Evolutionary conservation across 2,329 filamentous ascomycete genomes (phyloP).

Genomic region (Microsporum audouinii): DNA sequence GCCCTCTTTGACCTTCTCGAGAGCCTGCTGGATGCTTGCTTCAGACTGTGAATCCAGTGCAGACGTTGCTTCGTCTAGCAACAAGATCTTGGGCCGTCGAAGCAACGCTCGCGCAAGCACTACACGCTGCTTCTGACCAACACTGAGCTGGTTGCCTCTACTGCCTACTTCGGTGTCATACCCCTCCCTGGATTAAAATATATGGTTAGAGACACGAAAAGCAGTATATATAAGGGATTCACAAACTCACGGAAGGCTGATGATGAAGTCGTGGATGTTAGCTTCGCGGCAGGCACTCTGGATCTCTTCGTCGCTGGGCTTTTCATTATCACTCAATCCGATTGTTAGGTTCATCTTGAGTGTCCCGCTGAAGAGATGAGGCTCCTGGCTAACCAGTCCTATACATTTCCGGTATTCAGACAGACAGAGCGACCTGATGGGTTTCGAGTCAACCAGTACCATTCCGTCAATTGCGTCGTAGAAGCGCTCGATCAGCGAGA

Average conservation of each 20-base stretch:
- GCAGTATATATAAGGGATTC: not conserved
- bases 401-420: constrained; percentile 57
- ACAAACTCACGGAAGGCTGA: constrained; percentile 29
- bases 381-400: constrained; percentile 67
- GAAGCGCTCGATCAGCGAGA: constrained; percentile 63
- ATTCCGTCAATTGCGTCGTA: constrained; percentile 54
- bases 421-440: constrained; percentile 58
- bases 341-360: constrained; percentile 60
- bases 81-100: constrained; percentile 37
- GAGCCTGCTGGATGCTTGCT: constrained; percentile 52
- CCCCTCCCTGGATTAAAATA: constrained; percentile 20
- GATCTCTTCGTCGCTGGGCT: constrained; percentile 52
- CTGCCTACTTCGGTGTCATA: constrained; percentile 36
- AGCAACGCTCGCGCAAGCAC: constrained; percentile 44
- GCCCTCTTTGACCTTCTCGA: constrained; percentile 46
- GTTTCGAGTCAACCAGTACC: constrained; percentile 57
- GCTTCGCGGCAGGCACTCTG: constrained; percentile 50
- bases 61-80: constrained; percentile 47
- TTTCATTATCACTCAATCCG: constrained; percentile 39
- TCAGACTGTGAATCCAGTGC: constrained; percentile 53
- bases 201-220: not conserved
- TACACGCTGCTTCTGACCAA: constrained; percentile 44
- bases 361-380: constrained; percentile 64
- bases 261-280: constrained; percentile 51
- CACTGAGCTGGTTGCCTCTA: constrained; percentile 48